A percentile compares a stretch with the other conserved stretches of the same genome.
These are phyloP conservation scores for Pseudonitzschia multistriata DNA, from an alignment of 108 stramenopile genomes.

Conservation along the genomic window DNA sequence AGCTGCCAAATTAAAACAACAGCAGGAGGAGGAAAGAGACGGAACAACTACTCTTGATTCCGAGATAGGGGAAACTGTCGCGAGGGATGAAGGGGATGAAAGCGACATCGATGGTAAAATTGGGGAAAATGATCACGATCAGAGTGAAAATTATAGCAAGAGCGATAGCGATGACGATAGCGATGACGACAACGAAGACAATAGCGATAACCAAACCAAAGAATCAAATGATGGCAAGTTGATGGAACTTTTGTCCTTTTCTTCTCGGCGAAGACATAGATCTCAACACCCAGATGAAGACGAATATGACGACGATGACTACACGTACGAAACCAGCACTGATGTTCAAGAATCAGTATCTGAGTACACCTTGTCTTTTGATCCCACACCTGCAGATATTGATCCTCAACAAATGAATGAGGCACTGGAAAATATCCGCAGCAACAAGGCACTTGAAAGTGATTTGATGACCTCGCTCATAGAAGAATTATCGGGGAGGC, in stretches of 20 bases:
- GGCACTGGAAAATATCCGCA: neutral
- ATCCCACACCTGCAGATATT: neutral
- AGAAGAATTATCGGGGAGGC: neutral
- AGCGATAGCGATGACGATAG: neutral
- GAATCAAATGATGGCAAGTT: neutral
- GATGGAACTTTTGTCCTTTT: neutral
- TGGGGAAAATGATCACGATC: too few relatives aligned
- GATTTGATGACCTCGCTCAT: neutral
- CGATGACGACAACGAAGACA: neutral
- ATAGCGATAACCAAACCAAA: too few relatives aligned
- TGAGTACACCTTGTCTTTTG: neutral
- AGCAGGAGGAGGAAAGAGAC: neutral
- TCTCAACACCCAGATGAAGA: neutral
- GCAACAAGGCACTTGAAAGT: neutral
- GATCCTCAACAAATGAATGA: neutral
- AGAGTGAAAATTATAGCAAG: neutral
- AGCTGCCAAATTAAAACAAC: neutral
- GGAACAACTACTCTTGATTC: neutral
- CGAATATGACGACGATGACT: neutral
- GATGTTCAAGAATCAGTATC: neutral
- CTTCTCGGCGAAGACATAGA: neutral
- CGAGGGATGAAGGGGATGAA: neutral
- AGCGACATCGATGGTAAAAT: neutral
- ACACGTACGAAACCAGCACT: slow-evolving; percentile 1
- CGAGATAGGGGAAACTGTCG: neutral